Conservation (phyloP, 1,284 basidiomycete genomes). For the Gomphus bonarii region DNA sequence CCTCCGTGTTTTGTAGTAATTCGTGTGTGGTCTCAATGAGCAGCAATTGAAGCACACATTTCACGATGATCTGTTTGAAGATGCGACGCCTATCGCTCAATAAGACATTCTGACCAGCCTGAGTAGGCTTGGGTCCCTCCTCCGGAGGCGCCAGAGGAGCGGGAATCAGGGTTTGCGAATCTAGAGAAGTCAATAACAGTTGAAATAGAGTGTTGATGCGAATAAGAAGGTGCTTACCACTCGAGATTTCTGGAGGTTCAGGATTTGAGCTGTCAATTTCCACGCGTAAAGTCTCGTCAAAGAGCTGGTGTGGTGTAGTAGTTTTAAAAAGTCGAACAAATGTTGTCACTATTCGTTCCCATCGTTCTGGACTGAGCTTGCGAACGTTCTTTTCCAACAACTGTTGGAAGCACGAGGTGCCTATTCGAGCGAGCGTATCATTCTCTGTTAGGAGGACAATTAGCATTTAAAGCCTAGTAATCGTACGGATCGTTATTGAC, state of each 20-base stretch:
- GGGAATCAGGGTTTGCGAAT: conserved; percentile 64
- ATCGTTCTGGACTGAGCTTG: conserved; percentile 77
- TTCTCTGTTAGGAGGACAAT: conserved; percentile 57
- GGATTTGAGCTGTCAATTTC: conserved; percentile 60
- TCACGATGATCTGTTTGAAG: conserved; percentile 99
- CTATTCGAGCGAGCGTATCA: conserved; percentile 95
- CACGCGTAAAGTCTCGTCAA: conserved; percentile 78
- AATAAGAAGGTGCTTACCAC: conserved; percentile 22
- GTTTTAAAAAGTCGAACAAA: conserved; percentile 95
- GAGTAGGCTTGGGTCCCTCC: conserved; percentile 33
- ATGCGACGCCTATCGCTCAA: conserved; percentile 73
- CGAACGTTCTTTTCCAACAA: conserved; percentile 89
- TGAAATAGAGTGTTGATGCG: not conserved
- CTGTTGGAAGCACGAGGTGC: conserved; percentile 96
- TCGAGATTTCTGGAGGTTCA: conserved; percentile 46
- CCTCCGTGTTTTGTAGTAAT: conserved; percentile 82
- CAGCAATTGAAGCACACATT: conserved; percentile 95
- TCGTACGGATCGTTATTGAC: conserved; percentile 32
- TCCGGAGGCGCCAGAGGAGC: conserved; percentile 61
- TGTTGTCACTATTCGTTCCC: conserved; percentile 89
- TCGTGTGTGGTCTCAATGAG: conserved; percentile 98
- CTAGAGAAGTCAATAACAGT: conserved; percentile 25
- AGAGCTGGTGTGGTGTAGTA: conserved; percentile 95
- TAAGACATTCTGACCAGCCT: conserved; percentile 38
- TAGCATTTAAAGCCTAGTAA: conserved; percentile 3